A percentile compares a stretch with the other conserved stretches of the same genome.
Conservation (phyloP, 2,329 filamentous ascomycete species). For the Neurospora sp. region DNA sequence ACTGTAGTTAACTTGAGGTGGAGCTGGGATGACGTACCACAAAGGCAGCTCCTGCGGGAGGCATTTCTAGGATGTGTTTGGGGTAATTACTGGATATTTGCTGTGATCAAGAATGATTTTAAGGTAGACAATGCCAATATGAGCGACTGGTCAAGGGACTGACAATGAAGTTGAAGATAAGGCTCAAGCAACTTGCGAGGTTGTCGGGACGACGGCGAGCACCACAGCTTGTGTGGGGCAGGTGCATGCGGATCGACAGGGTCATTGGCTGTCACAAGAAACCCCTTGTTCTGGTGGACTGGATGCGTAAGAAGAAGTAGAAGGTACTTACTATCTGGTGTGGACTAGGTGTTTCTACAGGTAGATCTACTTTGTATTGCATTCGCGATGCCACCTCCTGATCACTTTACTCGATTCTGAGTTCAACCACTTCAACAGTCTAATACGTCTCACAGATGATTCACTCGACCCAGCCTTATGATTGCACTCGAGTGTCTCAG, state of each 20-base stretch:
- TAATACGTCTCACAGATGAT: neutral
- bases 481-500: neutral
- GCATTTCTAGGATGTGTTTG: slow-evolving; percentile 1
- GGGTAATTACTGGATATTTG: neutral
- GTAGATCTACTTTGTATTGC: neutral
- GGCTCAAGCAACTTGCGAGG: neutral
- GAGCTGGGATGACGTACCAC: slow-evolving; percentile 5
- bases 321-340: neutral
- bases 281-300: neutral
- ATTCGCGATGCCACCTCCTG: neutral
- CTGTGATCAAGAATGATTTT: neutral
- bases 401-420: neutral
- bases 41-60: slow-evolving; percentile 4
- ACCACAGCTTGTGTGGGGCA: slow-evolving; percentile 8
- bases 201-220: neutral
- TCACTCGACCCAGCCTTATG: neutral
- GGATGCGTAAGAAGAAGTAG: neutral
- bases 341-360: neutral
- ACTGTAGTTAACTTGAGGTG: neutral
- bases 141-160: neutral
- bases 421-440: neutral
- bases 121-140: neutral
- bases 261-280: neutral
- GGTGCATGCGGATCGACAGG: neutral
- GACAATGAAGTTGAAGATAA: neutral